Evolutionary conservation across 192 early-diverging fungal species (phyloP).

Genomic region (Mortierella hygrophila): DNA sequence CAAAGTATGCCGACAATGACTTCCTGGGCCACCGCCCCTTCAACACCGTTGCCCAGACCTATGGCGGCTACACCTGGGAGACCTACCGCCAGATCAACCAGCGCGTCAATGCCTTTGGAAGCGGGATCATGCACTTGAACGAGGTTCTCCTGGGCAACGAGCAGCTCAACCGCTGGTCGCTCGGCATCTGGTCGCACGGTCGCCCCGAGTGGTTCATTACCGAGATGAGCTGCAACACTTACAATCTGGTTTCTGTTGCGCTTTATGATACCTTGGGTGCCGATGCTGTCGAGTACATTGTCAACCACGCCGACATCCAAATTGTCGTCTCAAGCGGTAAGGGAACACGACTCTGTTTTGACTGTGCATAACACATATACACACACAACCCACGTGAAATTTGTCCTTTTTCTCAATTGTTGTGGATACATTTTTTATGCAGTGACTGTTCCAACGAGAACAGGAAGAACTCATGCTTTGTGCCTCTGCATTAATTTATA

Average conservation of each 20-base stretch:
- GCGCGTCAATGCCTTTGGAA: slow-evolving; percentile 74
- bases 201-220: slow-evolving; percentile 68
- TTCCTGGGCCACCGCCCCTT: slow-evolving; percentile 77
- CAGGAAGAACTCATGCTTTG: not conserved
- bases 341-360: slow-evolving; percentile 10
- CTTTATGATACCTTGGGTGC: slow-evolving; percentile 93
- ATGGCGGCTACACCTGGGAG: slow-evolving; percentile 79
- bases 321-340: slow-evolving; percentile 69
- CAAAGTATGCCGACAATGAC: slow-evolving; percentile 62
- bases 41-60: slow-evolving; percentile 69
- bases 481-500: slow-evolving; percentile 13
- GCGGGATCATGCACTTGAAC: slow-evolving; percentile 74
- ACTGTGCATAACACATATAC: slow-evolving; percentile 53
- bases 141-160: slow-evolving; percentile 60
- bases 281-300: slow-evolving; percentile 84
- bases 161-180: slow-evolving; percentile 56
- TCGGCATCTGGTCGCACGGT: slow-evolving; percentile 79
- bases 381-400: slow-evolving; percentile 63
- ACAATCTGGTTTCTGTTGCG: slow-evolving; percentile 78
- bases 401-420: slow-evolving; percentile 76
- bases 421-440: not conserved
- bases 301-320: slow-evolving; percentile 89
- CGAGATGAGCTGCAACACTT: slow-evolving; percentile 67
- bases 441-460: not conserved
- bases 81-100: slow-evolving; percentile 75